Conservation (phyloP, 2,329 filamentous ascomycete genomes). For the Xylaria polymorpha region DNA sequence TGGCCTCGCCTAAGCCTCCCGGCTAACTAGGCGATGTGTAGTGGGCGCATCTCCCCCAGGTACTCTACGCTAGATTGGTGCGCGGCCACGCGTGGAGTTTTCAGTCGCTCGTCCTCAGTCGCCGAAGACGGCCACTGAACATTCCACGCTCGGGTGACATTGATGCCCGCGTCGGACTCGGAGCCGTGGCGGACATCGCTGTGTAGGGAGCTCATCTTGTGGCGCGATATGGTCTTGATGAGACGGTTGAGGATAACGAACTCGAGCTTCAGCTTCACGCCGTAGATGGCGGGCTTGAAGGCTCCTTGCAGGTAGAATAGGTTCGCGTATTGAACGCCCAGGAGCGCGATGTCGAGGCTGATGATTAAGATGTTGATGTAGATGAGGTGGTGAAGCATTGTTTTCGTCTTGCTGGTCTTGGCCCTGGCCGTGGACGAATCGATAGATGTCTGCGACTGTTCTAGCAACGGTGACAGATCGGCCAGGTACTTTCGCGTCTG, state of each 20-base stretch:
- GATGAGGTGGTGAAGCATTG: slow-evolving; percentile 51
- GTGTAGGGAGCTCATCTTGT: slow-evolving; percentile 25
- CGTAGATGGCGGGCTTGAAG: slow-evolving; percentile 51
- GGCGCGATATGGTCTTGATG: slow-evolving; percentile 43
- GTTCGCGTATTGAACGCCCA: slow-evolving; percentile 53
- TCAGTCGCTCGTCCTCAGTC: slow-evolving; percentile 31
- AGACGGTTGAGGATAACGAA: slow-evolving; percentile 52
- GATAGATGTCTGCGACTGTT: slow-evolving; percentile 25
- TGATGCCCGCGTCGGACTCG: slow-evolving; percentile 27
- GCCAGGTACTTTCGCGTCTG: slow-evolving; percentile 44
- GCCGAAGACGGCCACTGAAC: slow-evolving; percentile 16
- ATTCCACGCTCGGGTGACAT: slow-evolving; percentile 24
- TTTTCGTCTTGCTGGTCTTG: slow-evolving; percentile 33
- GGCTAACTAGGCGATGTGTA: slow-evolving; percentile 25
- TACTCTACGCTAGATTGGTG: slow-evolving; percentile 34
- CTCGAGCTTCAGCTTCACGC: slow-evolving; percentile 52
- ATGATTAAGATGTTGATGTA: slow-evolving; percentile 55
- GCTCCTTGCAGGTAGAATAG: slow-evolving; percentile 53
- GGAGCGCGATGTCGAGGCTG: slow-evolving; percentile 52
- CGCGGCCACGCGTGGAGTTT: slow-evolving; percentile 27
- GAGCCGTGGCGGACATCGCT: slow-evolving; percentile 34
- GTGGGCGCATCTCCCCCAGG: slow-evolving; percentile 21
- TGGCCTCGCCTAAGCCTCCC: neutral
- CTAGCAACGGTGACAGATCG: slow-evolving; percentile 32
- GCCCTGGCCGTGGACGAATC: slow-evolving; percentile 27